Percentiles rank a stretch among this genome's conserved stretches.
phyloP scores from a whole-genome alignment of 768 basidiomycete genomes.

The Mycena rebaudengoi region DNA sequence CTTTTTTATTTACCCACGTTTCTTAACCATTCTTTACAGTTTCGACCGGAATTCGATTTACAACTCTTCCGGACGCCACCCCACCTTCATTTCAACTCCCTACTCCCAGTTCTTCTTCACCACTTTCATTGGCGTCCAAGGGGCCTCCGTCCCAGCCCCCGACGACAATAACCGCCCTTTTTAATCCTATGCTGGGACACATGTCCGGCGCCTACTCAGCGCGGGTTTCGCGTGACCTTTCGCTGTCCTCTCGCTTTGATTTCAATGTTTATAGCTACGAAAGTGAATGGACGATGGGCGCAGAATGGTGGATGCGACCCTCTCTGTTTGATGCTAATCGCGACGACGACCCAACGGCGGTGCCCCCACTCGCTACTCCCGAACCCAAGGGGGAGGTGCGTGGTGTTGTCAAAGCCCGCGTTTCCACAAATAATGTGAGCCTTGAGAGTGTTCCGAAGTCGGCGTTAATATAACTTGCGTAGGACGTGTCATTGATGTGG shows the following conservation, averaged over 20 bases:
- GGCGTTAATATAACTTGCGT: not conserved
- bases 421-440: conserved; percentile 89
- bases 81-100: conserved; percentile 68
- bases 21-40: conserved; percentile 54
- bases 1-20: not conserved
- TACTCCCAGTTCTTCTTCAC: conserved; percentile 43
- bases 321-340: conserved; percentile 44
- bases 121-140: conserved; percentile 43
- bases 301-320: conserved; percentile 94
- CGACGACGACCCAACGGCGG: conserved; percentile 24
- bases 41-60: conserved; percentile 93
- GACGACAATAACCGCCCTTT: conserved; percentile 92
- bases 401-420: conserved; percentile 89
- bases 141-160: conserved; percentile 76
- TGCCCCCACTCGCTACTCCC: conserved; percentile 18
- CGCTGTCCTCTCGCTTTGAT: conserved; percentile 90
- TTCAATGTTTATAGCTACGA: conserved; percentile 98
- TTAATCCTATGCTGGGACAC: conserved; percentile 97
- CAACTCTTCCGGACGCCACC: conserved; percentile 85
- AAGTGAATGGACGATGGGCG: conserved; percentile 94
- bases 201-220: conserved; percentile 92
- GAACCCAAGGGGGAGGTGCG: conserved; percentile 53
- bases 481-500: conserved; percentile 92
- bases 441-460: not conserved
- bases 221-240: conserved; percentile 84